Percentiles rank a stretch among this genome's conserved stretches.
Evolutionary conservation across 495 filamentous ascomycete species (phyloP).

Genomic region (Lasiosphaeriaceae sp.): DNA sequence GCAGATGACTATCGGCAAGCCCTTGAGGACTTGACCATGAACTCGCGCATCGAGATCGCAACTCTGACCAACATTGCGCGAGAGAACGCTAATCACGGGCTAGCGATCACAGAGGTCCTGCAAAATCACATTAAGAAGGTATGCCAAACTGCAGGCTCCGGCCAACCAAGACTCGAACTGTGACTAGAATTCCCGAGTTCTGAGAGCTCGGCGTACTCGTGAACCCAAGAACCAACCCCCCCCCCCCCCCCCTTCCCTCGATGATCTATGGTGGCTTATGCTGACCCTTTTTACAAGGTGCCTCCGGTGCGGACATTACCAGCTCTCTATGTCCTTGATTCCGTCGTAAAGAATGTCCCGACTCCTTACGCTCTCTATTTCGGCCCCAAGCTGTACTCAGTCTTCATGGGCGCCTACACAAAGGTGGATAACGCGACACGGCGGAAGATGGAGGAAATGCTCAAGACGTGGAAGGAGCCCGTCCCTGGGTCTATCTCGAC

Average conservation of each 20-base stretch:
- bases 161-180: neutral
- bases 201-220: too few species aligned
- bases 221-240: too few species aligned
- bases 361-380: conserved; percentile 95
- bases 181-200: neutral
- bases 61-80: conserved; percentile 94
- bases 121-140: conserved; percentile 91
- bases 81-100: conserved; percentile 91
- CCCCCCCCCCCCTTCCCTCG: conserved; percentile 1
- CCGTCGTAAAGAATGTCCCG: conserved; percentile 96
- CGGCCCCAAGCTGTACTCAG: conserved; percentile 83
- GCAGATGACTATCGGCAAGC: conserved; percentile 93
- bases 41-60: conserved; percentile 88
- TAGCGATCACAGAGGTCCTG: conserved; percentile 82
- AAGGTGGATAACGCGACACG: conserved; percentile 78
- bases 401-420: conserved; percentile 93
- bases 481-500: conserved; percentile 86
- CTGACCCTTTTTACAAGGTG: conserved; percentile 52
- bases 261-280: neutral
- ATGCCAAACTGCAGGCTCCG: conserved; percentile 40
- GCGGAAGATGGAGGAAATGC: conserved; percentile 90
- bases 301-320: conserved; percentile 83
- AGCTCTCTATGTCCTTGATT: conserved; percentile 96
- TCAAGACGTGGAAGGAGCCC: conserved; percentile 97
- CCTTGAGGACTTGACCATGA: conserved; percentile 82